Base-by-base conservation (phyloP, 164 flowering plant genomes). In the Liriodendron chinense region DNA sequence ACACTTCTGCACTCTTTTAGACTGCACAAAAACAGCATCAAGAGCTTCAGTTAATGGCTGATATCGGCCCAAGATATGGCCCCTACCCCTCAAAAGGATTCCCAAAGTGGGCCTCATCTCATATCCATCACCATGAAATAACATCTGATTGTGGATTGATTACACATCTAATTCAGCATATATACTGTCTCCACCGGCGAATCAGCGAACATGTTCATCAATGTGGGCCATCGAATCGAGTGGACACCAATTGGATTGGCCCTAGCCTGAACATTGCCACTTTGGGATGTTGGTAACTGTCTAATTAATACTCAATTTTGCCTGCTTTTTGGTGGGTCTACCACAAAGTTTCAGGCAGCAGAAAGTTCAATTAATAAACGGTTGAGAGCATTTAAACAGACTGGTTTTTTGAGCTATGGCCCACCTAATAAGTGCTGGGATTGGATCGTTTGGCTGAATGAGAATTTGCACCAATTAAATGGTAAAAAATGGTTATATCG, bases 1-100 rank as follows among this genome's bases (percentile, higher is more conserved):
- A 65, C 89, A 86, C 73, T 89, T 90, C 79, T 89, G 94, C 79
- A 92, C 89, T 70, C 92, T 86, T 76, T 86, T 86, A 1, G 83
- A 86, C 94, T 92, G 84, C 81, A 82, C 59, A 53, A 16, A 70
- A 76, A 74, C 26, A 65, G 49, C n/a, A 28, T 63, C n/a, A 8
- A 21, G 69, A 72, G 22, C 9, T 70, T 50, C 72, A 49, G n/a
- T 61, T 21, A 61, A 9, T 34, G 28, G 47, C 63, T 65, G 43
- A 34, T 34, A 34, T 34, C 43, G 5, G 43, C 59, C 59, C 0
- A 53, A 12, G 12, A 16, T 2, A 53, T 53, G 59, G 59, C 59
- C 13, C 59, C 43, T n/a, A 53, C 59, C 0, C 59, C 59, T 53
- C 12, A 53, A 53, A 53, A 16, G 59, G 59, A 53, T 12, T 53